phyloP scores from a whole-genome alignment of 768 basidiomycete genomes.

The Termitomyces sp. region DNA sequence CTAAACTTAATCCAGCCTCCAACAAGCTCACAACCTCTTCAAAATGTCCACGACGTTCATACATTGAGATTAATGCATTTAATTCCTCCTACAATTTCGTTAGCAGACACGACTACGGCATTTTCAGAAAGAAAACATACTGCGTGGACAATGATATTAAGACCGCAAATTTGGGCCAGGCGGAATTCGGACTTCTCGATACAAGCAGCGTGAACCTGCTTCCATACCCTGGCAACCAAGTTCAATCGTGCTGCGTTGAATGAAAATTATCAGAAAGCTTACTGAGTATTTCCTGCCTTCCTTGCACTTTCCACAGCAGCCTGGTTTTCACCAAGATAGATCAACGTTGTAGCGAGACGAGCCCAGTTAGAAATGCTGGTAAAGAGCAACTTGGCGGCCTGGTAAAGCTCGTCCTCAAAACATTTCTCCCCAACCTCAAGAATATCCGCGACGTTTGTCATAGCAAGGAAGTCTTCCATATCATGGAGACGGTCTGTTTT shows the following conservation, averaged over 20 bases:
- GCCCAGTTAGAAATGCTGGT: slow-evolving; percentile 99
- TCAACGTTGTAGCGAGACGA: slow-evolving; percentile 93
- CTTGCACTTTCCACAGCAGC: slow-evolving; percentile 98
- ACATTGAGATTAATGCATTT: slow-evolving; percentile 67
- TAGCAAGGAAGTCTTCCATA: slow-evolving; percentile 98
- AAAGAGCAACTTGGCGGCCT: slow-evolving; percentile 94
- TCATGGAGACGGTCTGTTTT: slow-evolving; percentile 97
- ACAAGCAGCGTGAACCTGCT: slow-evolving; percentile 98
- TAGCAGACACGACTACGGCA: not conserved
- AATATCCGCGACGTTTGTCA: slow-evolving; percentile 98
- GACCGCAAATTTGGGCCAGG: slow-evolving; percentile 97
- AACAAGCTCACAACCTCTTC: slow-evolving; percentile 89
- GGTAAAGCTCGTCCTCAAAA: slow-evolving; percentile 97
- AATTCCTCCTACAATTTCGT: slow-evolving; percentile 64
- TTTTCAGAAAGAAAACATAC: slow-evolving; percentile 24
- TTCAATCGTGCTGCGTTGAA: not conserved
- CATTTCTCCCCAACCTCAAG: slow-evolving; percentile 98
- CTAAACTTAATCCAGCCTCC: slow-evolving; percentile 94
- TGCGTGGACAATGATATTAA: slow-evolving; percentile 95
- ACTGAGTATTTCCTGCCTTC: slow-evolving; percentile 99
- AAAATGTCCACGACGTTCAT: slow-evolving; percentile 90
- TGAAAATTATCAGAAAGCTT: slow-evolving; percentile 21
- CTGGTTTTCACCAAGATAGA: slow-evolving; percentile 98
- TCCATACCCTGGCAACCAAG: slow-evolving; percentile 79
- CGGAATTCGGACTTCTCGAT: slow-evolving; percentile 98